These are phyloP conservation scores for Teratosphaeria zuluensis DNA, from an alignment of 2,329 filamentous ascomycete species.

Conservation along the genomic window DNA sequence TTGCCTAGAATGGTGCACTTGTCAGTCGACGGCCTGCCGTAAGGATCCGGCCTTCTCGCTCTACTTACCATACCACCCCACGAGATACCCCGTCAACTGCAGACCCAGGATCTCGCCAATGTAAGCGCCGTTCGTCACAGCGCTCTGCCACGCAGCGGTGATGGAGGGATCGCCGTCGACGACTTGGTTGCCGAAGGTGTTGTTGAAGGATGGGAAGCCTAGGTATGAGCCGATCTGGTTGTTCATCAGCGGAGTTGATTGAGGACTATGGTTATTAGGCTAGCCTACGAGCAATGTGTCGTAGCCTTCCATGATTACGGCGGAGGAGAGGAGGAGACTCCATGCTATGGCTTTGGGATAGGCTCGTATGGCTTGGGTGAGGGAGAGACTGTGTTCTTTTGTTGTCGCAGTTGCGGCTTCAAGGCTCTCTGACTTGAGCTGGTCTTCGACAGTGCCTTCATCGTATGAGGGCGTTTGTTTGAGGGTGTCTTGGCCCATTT, in stretches of 20 bases:
- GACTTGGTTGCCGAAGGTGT: constrained; percentile 31
- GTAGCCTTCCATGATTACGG: constrained; percentile 34
- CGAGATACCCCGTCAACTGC: constrained; percentile 55
- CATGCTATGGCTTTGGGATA: constrained; percentile 30
- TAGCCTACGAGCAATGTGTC: constrained; percentile 22
- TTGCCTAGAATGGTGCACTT: constrained; percentile 1
- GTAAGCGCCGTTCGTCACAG: constrained; percentile 43
- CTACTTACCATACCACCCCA: constrained; percentile 35
- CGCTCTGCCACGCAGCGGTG: constrained; percentile 49
- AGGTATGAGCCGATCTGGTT: constrained; percentile 12
- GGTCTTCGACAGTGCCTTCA: not conserved
- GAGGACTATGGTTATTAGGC: not conserved
- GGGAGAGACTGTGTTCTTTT: constrained; percentile 26
- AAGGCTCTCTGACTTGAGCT: not conserved
- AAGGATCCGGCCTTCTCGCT: too few species aligned
- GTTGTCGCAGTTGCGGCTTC: constrained; percentile 7
- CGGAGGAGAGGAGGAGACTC: constrained; percentile 28
- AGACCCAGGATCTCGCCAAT: constrained; percentile 47
- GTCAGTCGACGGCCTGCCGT: too few species aligned
- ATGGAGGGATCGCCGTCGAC: constrained; percentile 37
- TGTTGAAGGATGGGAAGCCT: constrained; percentile 22
- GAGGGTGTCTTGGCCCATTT: not conserved
- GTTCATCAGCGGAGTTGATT: not conserved
- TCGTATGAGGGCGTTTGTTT: not conserved
- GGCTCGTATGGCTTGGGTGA: constrained; percentile 22